Evolutionary conservation across 139 green algal genomes (phyloP), one percentile per base, ranked within the genome.

Genomic region (Chlorella vulgaris): DNA sequence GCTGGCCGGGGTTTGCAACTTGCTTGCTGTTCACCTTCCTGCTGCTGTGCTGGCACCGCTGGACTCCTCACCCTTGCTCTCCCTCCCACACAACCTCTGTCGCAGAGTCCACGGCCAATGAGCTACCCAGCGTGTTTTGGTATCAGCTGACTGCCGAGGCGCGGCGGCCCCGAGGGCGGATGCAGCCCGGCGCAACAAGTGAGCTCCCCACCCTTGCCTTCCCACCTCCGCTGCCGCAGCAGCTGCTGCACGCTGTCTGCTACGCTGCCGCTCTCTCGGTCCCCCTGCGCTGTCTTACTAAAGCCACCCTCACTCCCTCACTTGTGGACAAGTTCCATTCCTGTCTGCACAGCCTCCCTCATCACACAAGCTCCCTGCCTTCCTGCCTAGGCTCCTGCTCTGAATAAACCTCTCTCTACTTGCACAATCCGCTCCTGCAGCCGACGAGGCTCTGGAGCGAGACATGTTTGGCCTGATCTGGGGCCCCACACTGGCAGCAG

Each of bases 381-480:
- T n/a, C n/a, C n/a, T n/a, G n/a, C n/a, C n/a, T n/a, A n/a, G n/a
- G n/a, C n/a, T n/a, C n/a, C n/a, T n/a, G n/a, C n/a, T n/a, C n/a
- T n/a, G 28, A 8, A 65, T 65, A 43, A 1, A 53, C 35, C 4
- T 19, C 66, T 31, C 10, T 42, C 42, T 10, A 8, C n/a, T 38
- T 62, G 2, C 26, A 15, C 24, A 51, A n/a, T 24, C 18, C 5
- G 6, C 62, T 26, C 26, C 42, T 73, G 76, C 76, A 81, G 76
- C 76, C 42, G 40, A 51, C 26, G 35, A 47, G 40, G 36, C 40
- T 21, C 29, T 95, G 74, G 94, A 98, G 86, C 86, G 86, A 3
- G 91, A 97, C 69, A 97, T 99, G 93, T 98, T 98, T 87, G 85
- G 69, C 0, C 85, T 97, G 31, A 86, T 98, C 55, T 98, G 94